phyloP scores from a whole-genome alignment of 2,329 filamentous ascomycete species.

The Lasiodiplodia citricola region DNA sequence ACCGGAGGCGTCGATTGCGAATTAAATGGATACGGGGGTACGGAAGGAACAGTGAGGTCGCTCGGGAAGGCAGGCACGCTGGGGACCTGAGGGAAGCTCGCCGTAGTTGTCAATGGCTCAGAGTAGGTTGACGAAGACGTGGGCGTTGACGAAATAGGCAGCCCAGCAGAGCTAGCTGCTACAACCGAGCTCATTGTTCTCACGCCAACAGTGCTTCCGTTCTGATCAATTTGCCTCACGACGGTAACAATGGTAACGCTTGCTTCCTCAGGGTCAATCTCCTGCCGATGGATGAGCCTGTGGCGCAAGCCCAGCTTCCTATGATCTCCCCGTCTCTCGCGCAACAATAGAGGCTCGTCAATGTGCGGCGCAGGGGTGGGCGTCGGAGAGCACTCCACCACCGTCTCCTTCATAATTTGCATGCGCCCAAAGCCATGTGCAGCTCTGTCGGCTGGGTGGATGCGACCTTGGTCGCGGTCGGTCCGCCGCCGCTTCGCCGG shows the following conservation, averaged over 20 bases:
- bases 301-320: conserved; percentile 39
- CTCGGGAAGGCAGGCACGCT: conserved; percentile 43
- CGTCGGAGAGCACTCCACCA: conserved; percentile 31
- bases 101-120: neutral
- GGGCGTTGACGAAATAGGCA: conserved; percentile 9
- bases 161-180: conserved; percentile 16
- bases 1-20: conserved; percentile 10
- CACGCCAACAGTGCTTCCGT: conserved; percentile 24
- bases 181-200: conserved; percentile 22
- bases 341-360: conserved; percentile 32
- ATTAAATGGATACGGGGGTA: conserved; percentile 42
- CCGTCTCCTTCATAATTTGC: conserved; percentile 28
- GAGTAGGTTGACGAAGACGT: neutral
- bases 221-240: conserved; percentile 24
- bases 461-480: conserved; percentile 37
- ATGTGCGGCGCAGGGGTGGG: conserved; percentile 20
- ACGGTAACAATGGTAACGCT: conserved; percentile 24
- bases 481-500: conserved; percentile 33
- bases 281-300: conserved; percentile 41
- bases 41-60: conserved; percentile 35
- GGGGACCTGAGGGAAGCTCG: conserved; percentile 35
- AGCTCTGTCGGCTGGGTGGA: conserved; percentile 31
- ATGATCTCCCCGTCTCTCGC: conserved; percentile 32
- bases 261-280: conserved; percentile 15
- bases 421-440: conserved; percentile 26